Evolutionary conservation across 176 grass and related monocot species (phyloP).

Genomic region (Hordeum marinum): DNA sequence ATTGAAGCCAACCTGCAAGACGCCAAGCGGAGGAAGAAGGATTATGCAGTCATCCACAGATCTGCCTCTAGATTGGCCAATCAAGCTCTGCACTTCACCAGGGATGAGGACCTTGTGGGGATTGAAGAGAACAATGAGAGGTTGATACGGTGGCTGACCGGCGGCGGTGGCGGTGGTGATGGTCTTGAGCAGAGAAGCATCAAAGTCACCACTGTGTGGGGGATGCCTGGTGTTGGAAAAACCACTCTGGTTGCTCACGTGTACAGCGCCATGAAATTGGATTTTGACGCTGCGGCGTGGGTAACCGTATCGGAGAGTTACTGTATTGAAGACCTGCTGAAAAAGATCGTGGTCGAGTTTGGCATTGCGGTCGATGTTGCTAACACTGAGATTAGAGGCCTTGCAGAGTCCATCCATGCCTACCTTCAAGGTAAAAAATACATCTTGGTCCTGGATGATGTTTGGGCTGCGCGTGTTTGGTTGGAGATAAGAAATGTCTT

Average conservation of each 20-base stretch:
- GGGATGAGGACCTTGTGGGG: too few species aligned
- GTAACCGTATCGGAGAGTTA: neutral
- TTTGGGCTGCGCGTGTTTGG: accelerated
- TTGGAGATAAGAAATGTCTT: too few species aligned
- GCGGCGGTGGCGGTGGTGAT: neutral
- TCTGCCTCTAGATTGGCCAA: too few species aligned
- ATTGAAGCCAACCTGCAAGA: neutral
- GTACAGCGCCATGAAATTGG: neutral
- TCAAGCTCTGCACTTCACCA: too few species aligned
- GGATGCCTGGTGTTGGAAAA: conserved; percentile 27
- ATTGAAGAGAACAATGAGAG: too few species aligned
- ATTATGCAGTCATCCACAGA: neutral
- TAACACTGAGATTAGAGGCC: neutral
- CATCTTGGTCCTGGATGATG: too few species aligned
- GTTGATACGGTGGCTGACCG: neutral
- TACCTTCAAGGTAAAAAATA: too few species aligned
- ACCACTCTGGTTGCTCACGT: conserved; percentile 14
- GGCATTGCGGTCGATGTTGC: accelerated
- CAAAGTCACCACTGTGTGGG: neutral
- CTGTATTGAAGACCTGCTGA: neutral
- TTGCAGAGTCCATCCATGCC: too few species aligned
- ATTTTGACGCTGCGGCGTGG: neutral
- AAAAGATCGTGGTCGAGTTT: neutral
- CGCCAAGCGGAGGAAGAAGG: neutral
- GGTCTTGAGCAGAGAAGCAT: neutral